Evolutionary conservation across 495 filamentous ascomycete genomes (phyloP), one percentile per base, ranked within the genome.

Genomic region (Trichoderma asperelloides): DNA sequence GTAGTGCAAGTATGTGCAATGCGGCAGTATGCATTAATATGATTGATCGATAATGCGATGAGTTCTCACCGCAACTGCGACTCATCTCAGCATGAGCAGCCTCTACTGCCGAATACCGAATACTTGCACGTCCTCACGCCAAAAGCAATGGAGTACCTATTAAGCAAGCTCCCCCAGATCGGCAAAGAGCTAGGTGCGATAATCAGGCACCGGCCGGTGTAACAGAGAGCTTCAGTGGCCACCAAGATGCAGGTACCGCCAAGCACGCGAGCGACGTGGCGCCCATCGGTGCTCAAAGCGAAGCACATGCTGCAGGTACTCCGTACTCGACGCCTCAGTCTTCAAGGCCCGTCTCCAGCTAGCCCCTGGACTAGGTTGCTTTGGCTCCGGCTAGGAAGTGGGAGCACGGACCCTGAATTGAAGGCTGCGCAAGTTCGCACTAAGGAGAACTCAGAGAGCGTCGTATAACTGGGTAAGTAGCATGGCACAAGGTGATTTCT

Each of bases 351-450:
- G 49, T 30, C 27, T 13, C 55, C 27, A 30, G 23, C 55, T 60
- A 60, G 55, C 55, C 55, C 55, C 55, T 60, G 55, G 55, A 60
- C 55, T 21, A 60, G 55, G 49, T 45, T 45, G 11, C 33, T 37
- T 45, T 45, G 41, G 41, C 41, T 12, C 41, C 41, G 5, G 41
- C 49, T 55, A n/a, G 21, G 55, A 13, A 60, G 25, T 25, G 15
- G 55, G 27, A 60, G 55, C 55, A 60, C 55, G 55, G 55, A 28
- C 55, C 55, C 16, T 30, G 23, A 21, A 18, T 21, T 25, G n/a
- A 30, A 25, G 12, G 55, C 55, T 45, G 47, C 47, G 18, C 47
- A 23, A 23, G 47, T 51, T 51, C 47, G 47, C 47, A 23, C 47
- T 51, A 51, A 51, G 47, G 47, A 51, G 47, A 51, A n/a, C 47